Conservation (phyloP, 768 basidiomycete genomes). For the Bullera alba region DNA sequence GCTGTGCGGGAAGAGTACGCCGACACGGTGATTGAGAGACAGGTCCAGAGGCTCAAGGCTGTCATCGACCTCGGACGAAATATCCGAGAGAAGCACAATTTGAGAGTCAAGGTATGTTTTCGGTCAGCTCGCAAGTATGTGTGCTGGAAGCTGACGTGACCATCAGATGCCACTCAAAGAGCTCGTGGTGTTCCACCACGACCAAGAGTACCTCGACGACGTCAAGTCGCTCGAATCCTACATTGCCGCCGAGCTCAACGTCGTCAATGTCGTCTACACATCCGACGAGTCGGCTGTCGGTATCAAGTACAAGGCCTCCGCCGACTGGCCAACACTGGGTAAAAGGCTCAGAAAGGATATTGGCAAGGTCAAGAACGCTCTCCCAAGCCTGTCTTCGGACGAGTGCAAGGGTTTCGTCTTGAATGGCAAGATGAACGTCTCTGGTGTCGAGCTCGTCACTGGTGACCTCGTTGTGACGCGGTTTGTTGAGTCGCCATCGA, state of each 20-base stretch:
- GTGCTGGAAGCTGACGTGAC: neutral
- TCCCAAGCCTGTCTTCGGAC: conserved; percentile 74
- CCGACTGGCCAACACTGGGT: conserved; percentile 92
- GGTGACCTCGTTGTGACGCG: conserved; percentile 91
- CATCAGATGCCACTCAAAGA: conserved; percentile 64
- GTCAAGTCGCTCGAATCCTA: conserved; percentile 76
- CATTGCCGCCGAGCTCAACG: conserved; percentile 89
- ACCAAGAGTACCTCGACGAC: conserved; percentile 74
- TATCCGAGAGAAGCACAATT: conserved; percentile 74
- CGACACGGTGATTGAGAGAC: conserved; percentile 83
- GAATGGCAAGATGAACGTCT: conserved; percentile 71
- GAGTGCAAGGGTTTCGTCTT: conserved; percentile 68
- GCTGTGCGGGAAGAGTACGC: conserved; percentile 90
- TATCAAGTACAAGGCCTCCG: conserved; percentile 80
- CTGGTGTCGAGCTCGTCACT: conserved; percentile 77
- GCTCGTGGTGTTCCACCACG: conserved; percentile 86
- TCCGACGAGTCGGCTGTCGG: conserved; percentile 79
- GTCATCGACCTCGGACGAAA: conserved; percentile 87
- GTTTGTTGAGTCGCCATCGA: conserved; percentile 67
- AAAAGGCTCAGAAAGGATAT: conserved; percentile 89
- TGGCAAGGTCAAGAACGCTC: conserved; percentile 74
- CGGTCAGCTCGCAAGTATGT: conserved; percentile 19
- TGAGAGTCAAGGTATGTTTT: conserved; percentile 72
- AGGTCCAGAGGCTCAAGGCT: conserved; percentile 88
- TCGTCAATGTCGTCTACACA: conserved; percentile 81